A percentile compares a stretch with the other conserved stretches of the same genome.
Conservation (phyloP, 495 filamentous ascomycete species). For the Penicillium taxi region DNA sequence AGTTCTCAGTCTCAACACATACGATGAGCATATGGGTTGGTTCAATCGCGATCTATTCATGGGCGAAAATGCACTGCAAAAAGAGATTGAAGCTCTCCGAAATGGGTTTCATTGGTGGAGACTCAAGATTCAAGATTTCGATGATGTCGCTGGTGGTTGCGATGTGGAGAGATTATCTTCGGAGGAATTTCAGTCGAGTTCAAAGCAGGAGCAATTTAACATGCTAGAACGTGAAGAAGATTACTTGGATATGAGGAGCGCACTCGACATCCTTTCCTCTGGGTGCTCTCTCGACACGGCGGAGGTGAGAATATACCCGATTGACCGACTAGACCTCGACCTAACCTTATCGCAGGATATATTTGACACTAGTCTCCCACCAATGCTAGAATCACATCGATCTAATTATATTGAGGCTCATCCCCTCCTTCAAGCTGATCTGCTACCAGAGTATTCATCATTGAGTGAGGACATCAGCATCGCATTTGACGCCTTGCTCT, state of each 20-base stretch:
- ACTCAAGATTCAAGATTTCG: slow-evolving; percentile 31
- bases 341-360: slow-evolving; percentile 32
- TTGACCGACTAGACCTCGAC: too few species aligned
- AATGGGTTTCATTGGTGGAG: slow-evolving; percentile 35
- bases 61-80: slow-evolving; percentile 11
- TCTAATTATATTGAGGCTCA: slow-evolving; percentile 59
- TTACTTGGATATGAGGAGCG: slow-evolving; percentile 30
- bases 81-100: slow-evolving; percentile 23
- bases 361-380: slow-evolving; percentile 56
- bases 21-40: slow-evolving; percentile 69
- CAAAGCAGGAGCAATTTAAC: slow-evolving; percentile 24
- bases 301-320: slow-evolving; percentile 19
- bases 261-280: slow-evolving; percentile 30
- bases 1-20: slow-evolving; percentile 80
- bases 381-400: slow-evolving; percentile 48
- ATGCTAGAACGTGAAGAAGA: slow-evolving; percentile 20
- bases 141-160: slow-evolving; percentile 16
- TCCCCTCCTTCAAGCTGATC: slow-evolving; percentile 49
- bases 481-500: slow-evolving; percentile 29
- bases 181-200: slow-evolving; percentile 7
- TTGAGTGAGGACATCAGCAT: slow-evolving; percentile 27
- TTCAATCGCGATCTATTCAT: slow-evolving; percentile 49
- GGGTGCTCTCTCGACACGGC: slow-evolving; percentile 21
- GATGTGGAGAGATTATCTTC: slow-evolving; percentile 5
- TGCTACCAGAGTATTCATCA: slow-evolving; percentile 33